Percentiles rank a stretch among this genome's conserved stretches.
phyloP scores from a whole-genome alignment of 805 yeast genomes.

The Maudiozyma turicensis region DNA sequence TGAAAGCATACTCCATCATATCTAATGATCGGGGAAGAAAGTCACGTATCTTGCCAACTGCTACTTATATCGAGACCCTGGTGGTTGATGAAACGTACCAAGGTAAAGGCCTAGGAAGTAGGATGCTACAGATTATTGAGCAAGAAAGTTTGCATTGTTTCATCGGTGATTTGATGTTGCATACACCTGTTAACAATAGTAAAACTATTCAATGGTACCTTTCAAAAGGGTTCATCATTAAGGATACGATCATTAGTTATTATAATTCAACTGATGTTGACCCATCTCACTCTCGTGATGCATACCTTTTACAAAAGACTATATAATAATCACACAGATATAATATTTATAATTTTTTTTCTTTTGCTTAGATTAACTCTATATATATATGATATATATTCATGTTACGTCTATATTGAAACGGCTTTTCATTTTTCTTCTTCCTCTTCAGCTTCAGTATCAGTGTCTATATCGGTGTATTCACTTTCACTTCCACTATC shows the following conservation, averaged over 20 bases:
- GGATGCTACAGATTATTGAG: constrained; percentile 46
- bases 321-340: too few relatives aligned
- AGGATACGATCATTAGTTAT: neutral
- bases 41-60: constrained; percentile 34
- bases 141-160: constrained; percentile 39
- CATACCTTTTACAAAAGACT: neutral
- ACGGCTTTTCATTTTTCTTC: neutral
- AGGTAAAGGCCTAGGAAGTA: constrained; percentile 50
- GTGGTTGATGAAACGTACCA: constrained; percentile 62
- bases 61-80: constrained; percentile 53
- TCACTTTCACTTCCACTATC: constrained; percentile 31
- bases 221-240: constrained; percentile 35
- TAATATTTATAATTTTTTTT: too few relatives aligned
- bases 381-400: too few relatives aligned
- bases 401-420: too few relatives aligned
- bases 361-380: too few relatives aligned
- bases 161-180: constrained; percentile 38
- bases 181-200: constrained; percentile 39
- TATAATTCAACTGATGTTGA: neutral
- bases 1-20: constrained; percentile 44
- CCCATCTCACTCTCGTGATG: neutral
- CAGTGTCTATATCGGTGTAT: constrained; percentile 29
- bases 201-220: constrained; percentile 43
- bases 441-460: constrained; percentile 28
- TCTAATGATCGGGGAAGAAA: constrained; percentile 23